Evolutionary conservation across 1,139 yeast species (phyloP).

Genomic region (Scheffersomyces insectosa): DNA sequence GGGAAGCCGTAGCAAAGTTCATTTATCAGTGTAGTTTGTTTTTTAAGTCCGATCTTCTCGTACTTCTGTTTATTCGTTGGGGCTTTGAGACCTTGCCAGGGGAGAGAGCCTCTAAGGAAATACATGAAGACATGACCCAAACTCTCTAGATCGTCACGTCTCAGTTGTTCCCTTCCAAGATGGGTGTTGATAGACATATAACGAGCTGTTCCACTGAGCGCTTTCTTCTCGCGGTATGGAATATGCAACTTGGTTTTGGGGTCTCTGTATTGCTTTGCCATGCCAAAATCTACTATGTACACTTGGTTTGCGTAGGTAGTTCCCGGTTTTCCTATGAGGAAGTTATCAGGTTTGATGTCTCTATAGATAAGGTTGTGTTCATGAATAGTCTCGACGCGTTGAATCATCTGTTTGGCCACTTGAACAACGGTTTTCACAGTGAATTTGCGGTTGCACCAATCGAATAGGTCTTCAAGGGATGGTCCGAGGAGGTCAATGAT

Average conservation of each 20-base stretch:
- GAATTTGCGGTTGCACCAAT: constrained; percentile 78
- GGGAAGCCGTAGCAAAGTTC: constrained; percentile 73
- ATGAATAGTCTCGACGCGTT: constrained; percentile 65
- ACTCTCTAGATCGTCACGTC: constrained; percentile 63
- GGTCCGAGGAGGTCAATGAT: constrained; percentile 78
- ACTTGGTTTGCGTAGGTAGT: constrained; percentile 60
- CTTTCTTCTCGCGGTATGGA: constrained; percentile 63
- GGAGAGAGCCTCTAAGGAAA: constrained; percentile 57
- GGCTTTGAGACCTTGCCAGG: constrained; percentile 61
- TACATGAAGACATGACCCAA: constrained; percentile 67
- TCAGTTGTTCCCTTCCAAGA: constrained; percentile 63
- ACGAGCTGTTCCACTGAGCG: constrained; percentile 64
- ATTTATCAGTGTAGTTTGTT: constrained; percentile 66
- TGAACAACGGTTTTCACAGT: constrained; percentile 71
- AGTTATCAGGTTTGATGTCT: constrained; percentile 78
- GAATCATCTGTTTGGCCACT: constrained; percentile 74
- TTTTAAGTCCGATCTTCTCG: constrained; percentile 80
- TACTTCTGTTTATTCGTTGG: constrained; percentile 81
- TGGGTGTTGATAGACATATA: constrained; percentile 69
- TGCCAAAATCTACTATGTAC: constrained; percentile 55
- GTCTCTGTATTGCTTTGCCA: constrained; percentile 69
- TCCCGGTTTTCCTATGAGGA: constrained; percentile 68
- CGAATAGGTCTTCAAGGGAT: constrained; percentile 74
- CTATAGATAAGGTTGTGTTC: constrained; percentile 70
- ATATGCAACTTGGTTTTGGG: constrained; percentile 60